A percentile compares a stretch with the other conserved stretches of the same genome.
These are phyloP conservation scores for Colletotrichum incanum DNA, from an alignment of 2,329 filamentous ascomycete species.

Conservation along the genomic window DNA sequence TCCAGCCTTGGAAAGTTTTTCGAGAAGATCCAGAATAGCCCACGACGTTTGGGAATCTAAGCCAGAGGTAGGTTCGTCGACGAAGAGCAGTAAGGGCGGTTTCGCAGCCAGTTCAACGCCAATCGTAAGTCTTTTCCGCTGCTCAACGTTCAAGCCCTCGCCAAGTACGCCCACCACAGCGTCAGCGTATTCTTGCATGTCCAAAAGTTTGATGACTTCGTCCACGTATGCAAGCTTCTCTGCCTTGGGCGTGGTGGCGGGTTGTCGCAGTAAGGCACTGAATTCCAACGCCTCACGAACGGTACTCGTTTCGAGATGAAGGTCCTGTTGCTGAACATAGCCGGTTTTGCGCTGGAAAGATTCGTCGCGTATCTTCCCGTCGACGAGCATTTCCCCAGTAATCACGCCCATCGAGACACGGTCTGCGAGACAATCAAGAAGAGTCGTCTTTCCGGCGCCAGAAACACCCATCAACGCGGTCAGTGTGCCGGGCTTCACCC, in stretches of 20 bases:
- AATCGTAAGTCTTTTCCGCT: conserved; percentile 76
- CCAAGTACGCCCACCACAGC: conserved; percentile 79
- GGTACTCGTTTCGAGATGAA: conserved; percentile 42
- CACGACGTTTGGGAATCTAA: conserved; percentile 83
- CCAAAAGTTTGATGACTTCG: conserved; percentile 51
- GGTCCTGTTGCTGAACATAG: conserved; percentile 78
- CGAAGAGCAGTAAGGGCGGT: conserved; percentile 80
- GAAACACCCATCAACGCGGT: conserved; percentile 71
- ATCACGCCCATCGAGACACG: conserved; percentile 80
- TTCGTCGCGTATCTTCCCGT: conserved; percentile 74
- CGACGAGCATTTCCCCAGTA: conserved; percentile 76
- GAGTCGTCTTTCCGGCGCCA: conserved; percentile 63
- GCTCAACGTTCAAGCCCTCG: conserved; percentile 65
- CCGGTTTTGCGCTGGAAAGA: conserved; percentile 80
- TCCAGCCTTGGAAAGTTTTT: conserved; percentile 71
- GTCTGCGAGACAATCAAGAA: conserved; percentile 73
- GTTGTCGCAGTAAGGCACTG: conserved; percentile 78
- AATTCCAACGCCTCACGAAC: conserved; percentile 79
- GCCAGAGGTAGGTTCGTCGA: conserved; percentile 85
- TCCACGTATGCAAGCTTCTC: conserved; percentile 51
- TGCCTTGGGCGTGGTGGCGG: conserved; percentile 64
- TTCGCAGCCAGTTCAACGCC: conserved; percentile 84
- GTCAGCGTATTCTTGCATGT: conserved; percentile 76
- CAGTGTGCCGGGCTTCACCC: conserved; percentile 78
- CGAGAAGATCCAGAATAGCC: conserved; percentile 80